Percentiles rank a stretch among this genome's conserved stretches.
Conservation (phyloP, 257 asterid genomes). For the Gynochthodes officinalis region DNA sequence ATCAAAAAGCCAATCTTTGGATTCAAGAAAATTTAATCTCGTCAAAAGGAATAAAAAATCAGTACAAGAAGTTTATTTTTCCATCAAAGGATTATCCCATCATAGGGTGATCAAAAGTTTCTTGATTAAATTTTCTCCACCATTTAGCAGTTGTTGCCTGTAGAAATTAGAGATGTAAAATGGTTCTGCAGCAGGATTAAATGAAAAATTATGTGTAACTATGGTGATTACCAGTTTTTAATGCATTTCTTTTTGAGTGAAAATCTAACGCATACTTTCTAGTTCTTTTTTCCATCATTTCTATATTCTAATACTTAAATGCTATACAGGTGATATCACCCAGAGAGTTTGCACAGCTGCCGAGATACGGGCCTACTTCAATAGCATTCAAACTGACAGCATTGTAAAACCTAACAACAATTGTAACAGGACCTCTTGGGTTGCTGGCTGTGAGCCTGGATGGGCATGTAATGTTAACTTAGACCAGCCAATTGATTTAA, state of each 20-base stretch:
- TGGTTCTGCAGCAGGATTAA: background rate
- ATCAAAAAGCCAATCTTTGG: background rate
- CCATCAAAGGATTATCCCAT: background rate
- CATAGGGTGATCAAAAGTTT: background rate
- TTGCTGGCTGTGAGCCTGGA: conserved; percentile 82
- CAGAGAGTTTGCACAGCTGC: conserved; percentile 69
- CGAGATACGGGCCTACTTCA: conserved; percentile 58
- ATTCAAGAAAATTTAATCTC: background rate
- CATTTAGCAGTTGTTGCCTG: background rate
- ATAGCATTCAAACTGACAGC: conserved; percentile 32
- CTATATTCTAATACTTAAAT: conserved; percentile 13
- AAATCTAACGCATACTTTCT: conserved; percentile 3
- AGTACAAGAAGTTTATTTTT: background rate
- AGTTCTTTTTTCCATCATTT: conserved; percentile 7
- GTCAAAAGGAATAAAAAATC: background rate
- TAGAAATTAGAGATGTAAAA: background rate
- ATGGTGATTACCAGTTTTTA: background rate
- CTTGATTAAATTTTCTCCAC: background rate
- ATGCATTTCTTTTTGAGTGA: background rate
- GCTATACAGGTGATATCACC: conserved; percentile 45
- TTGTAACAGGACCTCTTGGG: conserved; percentile 74
- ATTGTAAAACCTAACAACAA: conserved; percentile 59
- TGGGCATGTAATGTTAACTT: conserved; percentile 71
- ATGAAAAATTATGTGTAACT: background rate
- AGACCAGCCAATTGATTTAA: conserved; percentile 34